Percentiles rank a stretch among this genome's conserved stretches.
Conservation (phyloP, 163 green algal genomes). For the Chlamydomonas reinhardtii region DNA sequence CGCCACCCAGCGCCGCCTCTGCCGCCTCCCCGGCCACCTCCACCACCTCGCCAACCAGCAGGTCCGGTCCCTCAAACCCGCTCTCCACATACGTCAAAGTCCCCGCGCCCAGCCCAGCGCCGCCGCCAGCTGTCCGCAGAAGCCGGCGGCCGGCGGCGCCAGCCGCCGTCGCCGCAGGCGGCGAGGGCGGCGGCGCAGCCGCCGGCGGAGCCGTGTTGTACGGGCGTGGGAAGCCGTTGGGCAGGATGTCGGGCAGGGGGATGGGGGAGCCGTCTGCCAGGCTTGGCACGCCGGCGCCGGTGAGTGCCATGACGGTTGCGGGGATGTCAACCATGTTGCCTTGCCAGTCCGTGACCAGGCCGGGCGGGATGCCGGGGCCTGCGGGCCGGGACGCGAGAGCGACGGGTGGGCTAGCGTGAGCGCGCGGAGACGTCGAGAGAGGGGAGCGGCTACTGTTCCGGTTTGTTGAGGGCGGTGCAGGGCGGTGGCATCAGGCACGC, state of each 20-base stretch:
- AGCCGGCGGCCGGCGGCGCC: too few relatives aligned
- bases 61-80: constrained; percentile 30
- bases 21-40: background rate
- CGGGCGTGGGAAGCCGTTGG: background rate
- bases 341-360: constrained; percentile 31
- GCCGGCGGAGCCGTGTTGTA: too few relatives aligned
- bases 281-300: constrained; percentile 15
- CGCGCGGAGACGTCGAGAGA: background rate
- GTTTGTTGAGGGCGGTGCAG: too few relatives aligned
- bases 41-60: background rate
- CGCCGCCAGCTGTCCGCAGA: background rate
- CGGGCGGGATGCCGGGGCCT: constrained; percentile 36
- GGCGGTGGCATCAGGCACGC: too few relatives aligned
- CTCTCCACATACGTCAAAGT: background rate
- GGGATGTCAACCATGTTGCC: constrained; percentile 53
- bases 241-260: constrained; percentile 13
- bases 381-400: background rate
- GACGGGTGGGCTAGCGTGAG: too few relatives aligned
- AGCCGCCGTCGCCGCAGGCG: too few relatives aligned
- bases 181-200: too few relatives aligned
- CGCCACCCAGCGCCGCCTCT: background rate
- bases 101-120: too few relatives aligned
- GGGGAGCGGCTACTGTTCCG: too few relatives aligned
- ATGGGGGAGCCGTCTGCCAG: constrained; percentile 42
- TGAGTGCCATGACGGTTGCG: constrained; percentile 48